phyloP scores from a whole-genome alignment of 2,329 filamentous ascomycete species.

The Ophiosphaerella narmari region DNA sequence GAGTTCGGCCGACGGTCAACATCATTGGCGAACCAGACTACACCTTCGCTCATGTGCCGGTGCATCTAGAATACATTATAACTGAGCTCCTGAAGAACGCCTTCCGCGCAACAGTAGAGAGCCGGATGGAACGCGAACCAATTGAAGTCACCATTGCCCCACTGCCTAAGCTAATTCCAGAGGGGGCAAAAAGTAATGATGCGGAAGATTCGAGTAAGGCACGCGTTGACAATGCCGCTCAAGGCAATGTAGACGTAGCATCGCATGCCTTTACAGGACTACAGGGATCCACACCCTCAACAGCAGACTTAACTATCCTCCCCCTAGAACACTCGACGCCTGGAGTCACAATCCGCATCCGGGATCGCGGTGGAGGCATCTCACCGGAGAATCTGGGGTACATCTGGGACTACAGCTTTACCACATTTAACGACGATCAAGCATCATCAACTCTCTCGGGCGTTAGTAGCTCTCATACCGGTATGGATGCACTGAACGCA shows the following conservation, averaged over 20 bases:
- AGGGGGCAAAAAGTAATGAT: constrained; percentile 15
- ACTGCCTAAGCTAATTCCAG: constrained; percentile 55
- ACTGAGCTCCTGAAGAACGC: constrained; percentile 97
- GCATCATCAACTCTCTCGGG: constrained; percentile 52
- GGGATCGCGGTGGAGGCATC: constrained; percentile 94
- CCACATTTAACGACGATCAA: constrained; percentile 79
- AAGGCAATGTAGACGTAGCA: constrained; percentile 40
- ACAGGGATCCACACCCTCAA: constrained; percentile 16
- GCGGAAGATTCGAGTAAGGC: constrained; percentile 12
- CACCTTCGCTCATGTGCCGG: constrained; percentile 91
- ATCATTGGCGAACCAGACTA: constrained; percentile 86
- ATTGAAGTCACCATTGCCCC: constrained; percentile 91
- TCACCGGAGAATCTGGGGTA: constrained; percentile 79
- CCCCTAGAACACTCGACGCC: constrained; percentile 62
- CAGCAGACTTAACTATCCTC: constrained; percentile 46
- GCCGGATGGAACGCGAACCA: constrained; percentile 75
- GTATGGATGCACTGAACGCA: constrained; percentile 71
- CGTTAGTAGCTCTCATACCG: constrained; percentile 32
- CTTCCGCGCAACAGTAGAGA: constrained; percentile 90
- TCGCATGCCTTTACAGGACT: constrained; percentile 37
- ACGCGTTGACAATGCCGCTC: constrained; percentile 32
- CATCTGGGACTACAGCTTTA: constrained; percentile 98
- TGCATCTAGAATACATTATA: constrained; percentile 96
- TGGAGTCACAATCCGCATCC: constrained; percentile 91
- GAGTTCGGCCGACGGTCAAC: constrained; percentile 76